A percentile compares a stretch with the other conserved stretches of the same genome.
Evolutionary conservation across 495 filamentous ascomycete genomes (phyloP).

Genomic region (Hypoxylon subgilvum): DNA sequence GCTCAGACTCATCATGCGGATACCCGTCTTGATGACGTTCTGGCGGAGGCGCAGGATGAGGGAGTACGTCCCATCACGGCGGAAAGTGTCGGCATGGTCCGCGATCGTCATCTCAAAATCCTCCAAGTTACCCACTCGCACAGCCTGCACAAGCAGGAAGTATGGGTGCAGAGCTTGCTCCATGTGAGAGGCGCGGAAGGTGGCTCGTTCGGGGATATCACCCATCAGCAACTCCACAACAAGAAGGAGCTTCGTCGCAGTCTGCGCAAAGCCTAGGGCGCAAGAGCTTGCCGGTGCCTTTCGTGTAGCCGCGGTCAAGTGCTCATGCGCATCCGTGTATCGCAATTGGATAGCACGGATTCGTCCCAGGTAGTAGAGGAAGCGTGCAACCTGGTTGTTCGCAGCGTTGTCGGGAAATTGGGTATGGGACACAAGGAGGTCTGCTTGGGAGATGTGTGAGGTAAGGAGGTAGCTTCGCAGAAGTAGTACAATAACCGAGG

Average conservation of each 20-base stretch:
- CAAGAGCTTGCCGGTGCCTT: conserved; percentile 90
- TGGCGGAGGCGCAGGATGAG: conserved; percentile 91
- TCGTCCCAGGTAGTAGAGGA: conserved; percentile 93
- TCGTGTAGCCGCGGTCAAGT: conserved; percentile 86
- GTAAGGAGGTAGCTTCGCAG: conserved; percentile 96
- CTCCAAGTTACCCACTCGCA: conserved; percentile 91
- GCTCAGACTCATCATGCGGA: conserved; percentile 97
- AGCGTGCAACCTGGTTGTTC: conserved; percentile 96
- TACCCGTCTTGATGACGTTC: conserved; percentile 99
- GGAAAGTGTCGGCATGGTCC: conserved; percentile 80
- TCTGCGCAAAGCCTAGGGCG: conserved; percentile 92
- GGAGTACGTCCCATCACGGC: conserved; percentile 92
- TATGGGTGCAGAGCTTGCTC: conserved; percentile 89
- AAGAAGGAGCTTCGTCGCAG: conserved; percentile 88
- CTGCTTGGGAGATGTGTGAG: conserved; percentile 95
- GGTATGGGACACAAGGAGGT: conserved; percentile 92
- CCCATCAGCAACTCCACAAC: conserved; percentile 98
- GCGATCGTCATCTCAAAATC: conserved; percentile 85
- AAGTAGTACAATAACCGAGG: conserved; percentile 89
- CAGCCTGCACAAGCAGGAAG: conserved; percentile 89
- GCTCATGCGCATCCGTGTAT: conserved; percentile 96
- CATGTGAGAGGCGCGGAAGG: conserved; percentile 86
- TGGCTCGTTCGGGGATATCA: conserved; percentile 92
- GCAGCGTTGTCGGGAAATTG: conserved; percentile 90
- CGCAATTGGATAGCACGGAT: conserved; percentile 94